phyloP scores from a whole-genome alignment of 441 rosid genomes.

The Adansonia grandidieri region DNA sequence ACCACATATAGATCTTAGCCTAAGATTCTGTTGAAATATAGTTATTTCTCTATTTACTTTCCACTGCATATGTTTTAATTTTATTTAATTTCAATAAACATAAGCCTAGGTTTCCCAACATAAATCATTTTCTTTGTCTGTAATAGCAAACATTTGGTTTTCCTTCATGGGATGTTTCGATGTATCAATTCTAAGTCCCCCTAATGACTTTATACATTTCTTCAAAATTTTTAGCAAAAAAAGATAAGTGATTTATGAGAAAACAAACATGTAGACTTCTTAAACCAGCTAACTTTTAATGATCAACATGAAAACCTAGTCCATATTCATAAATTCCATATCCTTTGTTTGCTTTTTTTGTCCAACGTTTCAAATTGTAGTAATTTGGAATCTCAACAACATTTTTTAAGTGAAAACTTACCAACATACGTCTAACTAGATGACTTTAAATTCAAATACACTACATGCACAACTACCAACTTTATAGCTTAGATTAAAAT shows the following conservation, averaged over 20 bases:
- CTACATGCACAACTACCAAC: not conserved
- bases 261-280: not conserved
- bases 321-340: no score
- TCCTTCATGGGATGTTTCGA: not conserved
- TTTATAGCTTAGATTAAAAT: not conserved
- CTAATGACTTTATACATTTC: not conserved
- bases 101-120: no score
- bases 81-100: no score
- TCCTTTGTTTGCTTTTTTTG: not conserved
- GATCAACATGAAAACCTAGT: not conserved
- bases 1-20: no score
- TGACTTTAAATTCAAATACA: not conserved
- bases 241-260: no score
- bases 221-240: not conserved
- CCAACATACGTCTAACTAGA: not conserved
- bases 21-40: no score
- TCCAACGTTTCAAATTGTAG: not conserved
- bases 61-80: no score
- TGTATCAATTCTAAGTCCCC: not conserved
- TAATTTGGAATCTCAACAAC: not conserved
- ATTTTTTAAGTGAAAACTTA: not conserved
- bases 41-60: no score
- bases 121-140: not conserved
- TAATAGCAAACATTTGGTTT: not conserved
- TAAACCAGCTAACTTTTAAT: not conserved